These are phyloP conservation scores for Tulasnella sp. DNA, from an alignment of 768 basidiomycete genomes.

Conservation along the genomic window DNA sequence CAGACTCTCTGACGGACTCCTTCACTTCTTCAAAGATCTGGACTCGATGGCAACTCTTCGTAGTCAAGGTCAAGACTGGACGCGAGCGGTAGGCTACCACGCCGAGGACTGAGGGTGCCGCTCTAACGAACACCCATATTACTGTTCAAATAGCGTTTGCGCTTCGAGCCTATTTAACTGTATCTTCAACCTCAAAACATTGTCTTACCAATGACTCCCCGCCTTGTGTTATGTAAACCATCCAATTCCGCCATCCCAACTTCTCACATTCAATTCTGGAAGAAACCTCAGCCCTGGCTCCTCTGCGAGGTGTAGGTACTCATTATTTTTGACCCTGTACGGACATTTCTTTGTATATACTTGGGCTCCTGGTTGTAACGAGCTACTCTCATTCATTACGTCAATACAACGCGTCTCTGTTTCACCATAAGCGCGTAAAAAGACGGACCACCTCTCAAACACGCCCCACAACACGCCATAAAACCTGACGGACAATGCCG, in stretches of 20 bases:
- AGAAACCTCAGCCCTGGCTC: neutral
- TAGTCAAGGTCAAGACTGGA: neutral
- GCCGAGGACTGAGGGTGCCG: neutral
- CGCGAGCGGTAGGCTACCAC: neutral
- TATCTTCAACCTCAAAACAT: neutral
- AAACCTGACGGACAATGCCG: too few species aligned
- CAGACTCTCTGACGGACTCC: neutral
- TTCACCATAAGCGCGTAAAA: too few species aligned
- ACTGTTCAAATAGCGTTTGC: neutral
- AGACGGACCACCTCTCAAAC: too few species aligned
- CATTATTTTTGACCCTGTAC: too few species aligned
- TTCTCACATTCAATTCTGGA: neutral
- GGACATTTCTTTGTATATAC: too few species aligned
- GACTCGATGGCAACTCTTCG: constrained; percentile 12
- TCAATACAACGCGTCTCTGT: too few species aligned
- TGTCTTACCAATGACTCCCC: neutral
- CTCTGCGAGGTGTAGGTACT: too few species aligned
- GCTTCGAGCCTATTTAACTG: neutral
- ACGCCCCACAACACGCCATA: too few species aligned
- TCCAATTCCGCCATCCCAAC: neutral
- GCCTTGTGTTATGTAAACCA: too few species aligned
- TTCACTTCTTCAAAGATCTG: neutral
- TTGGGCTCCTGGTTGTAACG: too few species aligned
- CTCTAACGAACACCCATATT: neutral
- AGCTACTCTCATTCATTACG: too few species aligned